Evolutionary conservation across 2,329 filamentous ascomycete genomes (phyloP), one percentile per base, ranked within the genome.

Genomic region (Xenosphaeropsis pyriputrescens): DNA sequence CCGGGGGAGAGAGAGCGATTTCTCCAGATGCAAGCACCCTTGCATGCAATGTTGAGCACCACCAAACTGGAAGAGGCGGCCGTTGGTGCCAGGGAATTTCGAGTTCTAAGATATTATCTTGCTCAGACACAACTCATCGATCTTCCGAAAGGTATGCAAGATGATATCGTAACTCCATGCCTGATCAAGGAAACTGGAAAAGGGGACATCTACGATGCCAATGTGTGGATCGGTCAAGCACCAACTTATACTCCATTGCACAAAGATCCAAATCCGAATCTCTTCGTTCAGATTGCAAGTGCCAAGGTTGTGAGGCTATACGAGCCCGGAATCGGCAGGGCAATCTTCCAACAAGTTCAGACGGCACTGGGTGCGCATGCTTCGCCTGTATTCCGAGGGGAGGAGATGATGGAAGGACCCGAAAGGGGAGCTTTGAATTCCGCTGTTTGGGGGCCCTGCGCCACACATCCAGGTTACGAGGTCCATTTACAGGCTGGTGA

Each of bases 191-290:
- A 62, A 6, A 68, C 73, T 2, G 83, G 83, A 0, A 80, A 72
- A 47, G 85, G 85, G 2, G 88, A 95, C 54, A 60, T 95, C n/a
- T 95, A 96, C 54, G 73, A 70, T 48, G 79, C 81, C 0, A 93
- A 83, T 48, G 64, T 96, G 32, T 98, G 89, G 89, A 68, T 96
- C 11, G 91, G 91, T 1, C 65, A 79, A 12, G 75, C 85, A 30
- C 85, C 85, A 0, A 95, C 88, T 0, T 86, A 85, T 48, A 95
- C 91, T 1, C 86, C 91, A 3, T 64, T 94, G 3, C 91, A 98
- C 57, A 74, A 82, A 39, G 91, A 98, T 51, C 91, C 91, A 0
- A 96, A 96, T 50, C 85, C 85, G 0, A 98, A 98, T 53, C 50
- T 95, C 0, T 94, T 96, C 54, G 74, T 84, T 34, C 91, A 98